Percentiles rank a stretch among this genome's conserved stretches.
These are phyloP conservation scores for Hypomyces rosellus DNA, from an alignment of 2,329 filamentous ascomycete species.

Conservation along the genomic window DNA sequence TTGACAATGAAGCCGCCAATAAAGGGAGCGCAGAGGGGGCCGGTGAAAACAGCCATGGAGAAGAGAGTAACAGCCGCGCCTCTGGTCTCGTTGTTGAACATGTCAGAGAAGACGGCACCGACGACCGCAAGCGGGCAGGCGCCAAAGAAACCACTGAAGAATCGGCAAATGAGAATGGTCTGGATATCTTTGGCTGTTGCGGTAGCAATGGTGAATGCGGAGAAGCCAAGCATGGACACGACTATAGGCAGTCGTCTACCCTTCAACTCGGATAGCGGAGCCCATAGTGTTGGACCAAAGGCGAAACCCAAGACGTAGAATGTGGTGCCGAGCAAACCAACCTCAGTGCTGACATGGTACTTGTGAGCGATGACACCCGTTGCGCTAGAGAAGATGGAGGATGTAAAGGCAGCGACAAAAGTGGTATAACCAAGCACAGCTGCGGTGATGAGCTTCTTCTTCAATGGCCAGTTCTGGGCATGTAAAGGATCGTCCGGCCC, in stretches of 20 bases:
- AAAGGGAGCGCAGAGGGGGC: conserved; percentile 61
- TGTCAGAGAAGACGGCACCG: conserved; percentile 65
- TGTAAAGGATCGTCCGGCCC: conserved; percentile 78
- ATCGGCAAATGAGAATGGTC: conserved; percentile 63
- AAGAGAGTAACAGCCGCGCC: conserved; percentile 42
- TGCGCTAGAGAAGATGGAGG: conserved; percentile 68
- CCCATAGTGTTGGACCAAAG: conserved; percentile 65
- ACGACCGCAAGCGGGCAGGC: conserved; percentile 63
- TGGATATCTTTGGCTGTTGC: conserved; percentile 63
- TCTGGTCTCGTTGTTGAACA: conserved; percentile 59
- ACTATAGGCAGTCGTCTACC: conserved; percentile 60
- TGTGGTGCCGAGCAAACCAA: conserved; percentile 59
- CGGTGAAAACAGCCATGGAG: conserved; percentile 52
- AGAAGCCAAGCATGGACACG: conserved; percentile 61
- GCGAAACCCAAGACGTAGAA: conserved; percentile 68
- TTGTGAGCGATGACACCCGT: conserved; percentile 49
- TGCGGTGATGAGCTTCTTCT: conserved; percentile 67
- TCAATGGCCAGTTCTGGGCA: conserved; percentile 78
- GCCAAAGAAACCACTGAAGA: conserved; percentile 68
- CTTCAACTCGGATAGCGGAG: conserved; percentile 65
- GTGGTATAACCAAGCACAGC: conserved; percentile 69
- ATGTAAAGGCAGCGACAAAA: conserved; percentile 63
- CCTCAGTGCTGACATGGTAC: conserved; percentile 56
- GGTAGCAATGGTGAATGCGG: conserved; percentile 58
- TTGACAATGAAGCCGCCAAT: conserved; percentile 62